Evolutionary conservation across 75 land plant species (phyloP).

Genomic region (Sequoia sempervirens): DNA sequence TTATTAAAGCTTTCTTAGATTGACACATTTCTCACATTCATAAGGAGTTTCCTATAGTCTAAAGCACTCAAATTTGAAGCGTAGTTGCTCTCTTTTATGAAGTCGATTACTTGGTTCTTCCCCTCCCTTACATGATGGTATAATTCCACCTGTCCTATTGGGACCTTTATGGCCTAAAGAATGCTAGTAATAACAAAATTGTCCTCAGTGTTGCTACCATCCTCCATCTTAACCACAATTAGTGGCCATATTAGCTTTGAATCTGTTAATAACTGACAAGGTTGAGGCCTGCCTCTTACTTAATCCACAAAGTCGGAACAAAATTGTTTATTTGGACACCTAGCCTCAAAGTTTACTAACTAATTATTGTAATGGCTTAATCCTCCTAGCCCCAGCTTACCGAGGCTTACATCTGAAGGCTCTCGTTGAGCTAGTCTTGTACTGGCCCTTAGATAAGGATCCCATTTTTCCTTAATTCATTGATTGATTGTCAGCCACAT

Average conservation of each 20-base stretch:
- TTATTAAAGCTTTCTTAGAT: no score
- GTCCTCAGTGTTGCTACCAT: no score
- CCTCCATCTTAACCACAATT: background rate
- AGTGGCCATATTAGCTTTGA: background rate
- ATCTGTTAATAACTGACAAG: background rate
- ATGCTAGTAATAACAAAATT: no score
- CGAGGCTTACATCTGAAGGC: background rate
- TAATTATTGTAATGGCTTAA: background rate
- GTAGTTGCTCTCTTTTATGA: background rate
- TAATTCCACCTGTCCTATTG: background rate
- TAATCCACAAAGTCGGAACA: background rate
- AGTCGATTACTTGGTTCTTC: background rate
- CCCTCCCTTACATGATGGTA: background rate
- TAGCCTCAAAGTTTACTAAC: background rate
- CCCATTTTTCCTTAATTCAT: background rate
- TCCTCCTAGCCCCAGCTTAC: background rate
- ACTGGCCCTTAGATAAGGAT: background rate
- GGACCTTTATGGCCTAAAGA: background rate
- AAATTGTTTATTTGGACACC: background rate
- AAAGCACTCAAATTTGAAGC: background rate
- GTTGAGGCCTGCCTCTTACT: background rate
- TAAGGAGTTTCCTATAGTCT: background rate
- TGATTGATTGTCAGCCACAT: background rate
- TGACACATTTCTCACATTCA: background rate
- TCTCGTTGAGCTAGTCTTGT: background rate